phyloP scores from a whole-genome alignment of 1,284 basidiomycete genomes.

The Pseudozyma hubeiensis region DNA sequence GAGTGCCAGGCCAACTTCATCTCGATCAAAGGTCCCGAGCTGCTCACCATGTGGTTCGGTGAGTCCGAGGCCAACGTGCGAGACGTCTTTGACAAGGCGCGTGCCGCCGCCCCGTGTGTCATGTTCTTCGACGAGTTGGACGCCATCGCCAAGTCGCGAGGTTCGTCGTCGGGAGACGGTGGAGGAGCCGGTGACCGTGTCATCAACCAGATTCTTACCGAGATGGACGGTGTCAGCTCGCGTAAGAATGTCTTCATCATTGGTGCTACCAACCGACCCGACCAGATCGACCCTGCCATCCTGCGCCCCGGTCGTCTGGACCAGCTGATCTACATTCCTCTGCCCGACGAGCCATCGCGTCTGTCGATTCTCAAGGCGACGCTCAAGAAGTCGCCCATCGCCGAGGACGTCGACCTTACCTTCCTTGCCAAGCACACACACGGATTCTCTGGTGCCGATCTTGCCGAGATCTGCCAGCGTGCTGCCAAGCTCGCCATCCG shows the following conservation, averaged over 20 bases:
- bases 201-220: constrained; percentile 92
- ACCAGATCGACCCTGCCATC: constrained; percentile 96
- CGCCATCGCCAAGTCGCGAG: constrained; percentile 97
- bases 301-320: constrained; percentile 98
- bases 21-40: constrained; percentile 93
- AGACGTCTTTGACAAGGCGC: constrained; percentile 99
- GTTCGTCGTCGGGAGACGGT: constrained; percentile 81
- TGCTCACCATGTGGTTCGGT: constrained; percentile 99
- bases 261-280: constrained; percentile 98
- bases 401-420: constrained; percentile 83
- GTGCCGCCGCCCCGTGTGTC: constrained; percentile 97
- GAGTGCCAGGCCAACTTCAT: constrained; percentile 99
- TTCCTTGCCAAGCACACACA: constrained; percentile 95
- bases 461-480: constrained; percentile 98
- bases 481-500: constrained; percentile 97
- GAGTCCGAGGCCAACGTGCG: constrained; percentile 99
- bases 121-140: constrained; percentile 99
- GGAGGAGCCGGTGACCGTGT: constrained; percentile 98
- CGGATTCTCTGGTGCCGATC: constrained; percentile 98
- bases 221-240: constrained; percentile 99
- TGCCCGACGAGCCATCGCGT: constrained; percentile 91
- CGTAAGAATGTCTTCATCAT: constrained; percentile 99
- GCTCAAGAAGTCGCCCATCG: constrained; percentile 91
- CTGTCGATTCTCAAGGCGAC: constrained; percentile 89
- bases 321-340: constrained; percentile 71